Evolutionary conservation across 768 basidiomycete genomes (phyloP).

Genomic region (Auricularia sp.): DNA sequence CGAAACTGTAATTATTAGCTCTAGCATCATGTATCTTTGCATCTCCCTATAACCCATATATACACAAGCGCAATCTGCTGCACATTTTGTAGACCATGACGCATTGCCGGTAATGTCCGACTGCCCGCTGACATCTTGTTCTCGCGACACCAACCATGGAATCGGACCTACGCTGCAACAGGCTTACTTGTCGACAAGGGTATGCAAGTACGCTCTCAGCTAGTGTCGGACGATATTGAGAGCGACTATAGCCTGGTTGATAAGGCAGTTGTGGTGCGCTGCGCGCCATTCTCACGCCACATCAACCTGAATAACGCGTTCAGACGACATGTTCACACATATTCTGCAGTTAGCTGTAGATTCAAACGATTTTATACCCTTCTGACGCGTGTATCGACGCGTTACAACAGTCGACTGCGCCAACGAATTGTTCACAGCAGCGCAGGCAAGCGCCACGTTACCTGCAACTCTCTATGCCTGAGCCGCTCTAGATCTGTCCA

Average conservation of each 20-base stretch:
- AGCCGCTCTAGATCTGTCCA: slow-evolving; percentile 18
- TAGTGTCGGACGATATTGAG: slow-evolving; percentile 20
- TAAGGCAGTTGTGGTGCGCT: slow-evolving; percentile 70
- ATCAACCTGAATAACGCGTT: slow-evolving; percentile 2
- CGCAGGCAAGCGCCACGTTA: slow-evolving; percentile 65
- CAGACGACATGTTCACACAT: slow-evolving; percentile 53
- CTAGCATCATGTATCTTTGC: neutral
- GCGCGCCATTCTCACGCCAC: slow-evolving; percentile 20
- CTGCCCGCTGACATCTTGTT: too few relatives aligned
- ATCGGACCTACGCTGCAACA: slow-evolving; percentile 14
- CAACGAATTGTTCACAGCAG: slow-evolving; percentile 68
- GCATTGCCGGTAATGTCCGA: too few relatives aligned
- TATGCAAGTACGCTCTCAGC: neutral
- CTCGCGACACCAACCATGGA: slow-evolving; percentile 10
- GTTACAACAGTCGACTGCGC: slow-evolving; percentile 61
- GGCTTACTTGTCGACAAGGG: slow-evolving; percentile 7
- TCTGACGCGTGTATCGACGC: slow-evolving; percentile 2
- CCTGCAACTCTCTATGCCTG: neutral
- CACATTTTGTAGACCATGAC: too few relatives aligned
- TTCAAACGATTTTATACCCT: neutral
- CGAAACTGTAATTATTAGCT: neutral
- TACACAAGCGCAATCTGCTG: too few relatives aligned
- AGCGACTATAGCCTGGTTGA: slow-evolving; percentile 58
- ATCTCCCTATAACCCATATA: too few relatives aligned
- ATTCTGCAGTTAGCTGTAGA: slow-evolving; percentile 49